phyloP scores from a whole-genome alignment of 768 basidiomycete species.

The Naganishia vishniacii region DNA sequence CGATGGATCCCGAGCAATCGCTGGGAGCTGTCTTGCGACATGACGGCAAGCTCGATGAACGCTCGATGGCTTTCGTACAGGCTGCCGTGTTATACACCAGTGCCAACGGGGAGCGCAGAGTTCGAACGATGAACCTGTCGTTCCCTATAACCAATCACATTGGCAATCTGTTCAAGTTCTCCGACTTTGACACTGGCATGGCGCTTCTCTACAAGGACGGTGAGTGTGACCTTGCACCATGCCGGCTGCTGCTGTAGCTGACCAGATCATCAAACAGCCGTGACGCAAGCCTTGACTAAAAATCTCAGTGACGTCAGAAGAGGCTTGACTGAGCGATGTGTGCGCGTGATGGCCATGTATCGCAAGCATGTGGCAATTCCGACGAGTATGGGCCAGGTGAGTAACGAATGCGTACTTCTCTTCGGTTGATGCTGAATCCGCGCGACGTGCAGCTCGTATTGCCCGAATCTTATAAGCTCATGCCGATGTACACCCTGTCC shows the following conservation, averaged over 20 bases:
- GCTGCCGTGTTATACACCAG: slow-evolving; percentile 84
- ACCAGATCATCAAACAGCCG: slow-evolving; percentile 54
- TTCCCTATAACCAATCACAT: slow-evolving; percentile 73
- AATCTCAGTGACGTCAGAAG: slow-evolving; percentile 73
- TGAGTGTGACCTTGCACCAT: slow-evolving; percentile 48
- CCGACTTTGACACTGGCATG: slow-evolving; percentile 80
- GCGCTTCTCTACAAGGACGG: slow-evolving; percentile 71
- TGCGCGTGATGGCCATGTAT: slow-evolving; percentile 75
- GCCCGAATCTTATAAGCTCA: slow-evolving; percentile 81
- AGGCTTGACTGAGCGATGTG: slow-evolving; percentile 74
- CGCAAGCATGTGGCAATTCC: slow-evolving; percentile 79
- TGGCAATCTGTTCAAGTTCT: slow-evolving; percentile 84
- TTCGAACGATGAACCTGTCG: slow-evolving; percentile 79
- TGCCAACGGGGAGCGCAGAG: slow-evolving; percentile 67
- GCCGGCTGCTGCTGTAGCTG: neutral
- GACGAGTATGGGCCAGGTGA: slow-evolving; percentile 70
- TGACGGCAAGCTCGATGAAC: slow-evolving; percentile 61
- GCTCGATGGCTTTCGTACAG: slow-evolving; percentile 72
- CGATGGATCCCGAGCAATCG: slow-evolving; percentile 73
- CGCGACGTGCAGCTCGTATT: slow-evolving; percentile 77
- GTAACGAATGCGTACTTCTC: too few species aligned
- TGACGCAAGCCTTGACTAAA: slow-evolving; percentile 59
- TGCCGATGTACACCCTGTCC: slow-evolving; percentile 74
- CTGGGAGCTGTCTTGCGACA: slow-evolving; percentile 72
- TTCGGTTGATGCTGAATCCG: too few species aligned